Evolutionary conservation across 2,329 filamentous ascomycete species (phyloP), one percentile per base, ranked within the genome.

Genomic region (Colletotrichum tofieldiae): DNA sequence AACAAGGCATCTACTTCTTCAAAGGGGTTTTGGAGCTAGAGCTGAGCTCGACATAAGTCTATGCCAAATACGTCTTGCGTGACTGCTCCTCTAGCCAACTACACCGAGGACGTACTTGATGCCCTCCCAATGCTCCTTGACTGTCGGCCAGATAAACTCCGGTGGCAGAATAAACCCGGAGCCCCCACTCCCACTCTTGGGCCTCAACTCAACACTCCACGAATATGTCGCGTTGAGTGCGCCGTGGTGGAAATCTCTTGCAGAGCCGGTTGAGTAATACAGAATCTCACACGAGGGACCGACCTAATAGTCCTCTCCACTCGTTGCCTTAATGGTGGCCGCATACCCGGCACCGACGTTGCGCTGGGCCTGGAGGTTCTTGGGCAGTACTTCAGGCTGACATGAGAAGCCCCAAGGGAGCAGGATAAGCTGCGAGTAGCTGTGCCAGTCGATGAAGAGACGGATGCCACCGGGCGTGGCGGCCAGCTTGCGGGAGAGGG

Each of bases 391-490:
- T 12, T 75, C 76, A 32, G 75, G 60, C 47, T 74, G 67, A 79
- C 87, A 89, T 11, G 84, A 86, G 80, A 89, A 91, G 20, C 89
- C 88, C 77, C 88, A 90, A 9, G 85, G 87, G 23, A 86, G 84
- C 59, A 90, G 81, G 66, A 90, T 85, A 63, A 85, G 82, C 75
- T 90, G 88, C 18, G 83, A 83, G 80, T 90, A 91, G 29, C 86
- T 86, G 78, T 91, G 89, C 79, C 88, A 87, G 79, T 91, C 89
- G 77, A 91, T 86, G 80, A 87, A 91, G 16, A 89, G 80, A 66
- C 87, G 85, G 65, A 90, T 82, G 3, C 86, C 86, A 60, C 85
- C 82, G 4, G 73, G 41, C 20, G 78, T 78, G 2, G 78, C 77
- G 4, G 83, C 81, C 32, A 90, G 77, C 49, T 79, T 76, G 59